Evolutionary conservation across 805 yeast species (phyloP), one percentile per base, ranked within the genome.

Genomic region (Yamadazyma philogaea): DNA sequence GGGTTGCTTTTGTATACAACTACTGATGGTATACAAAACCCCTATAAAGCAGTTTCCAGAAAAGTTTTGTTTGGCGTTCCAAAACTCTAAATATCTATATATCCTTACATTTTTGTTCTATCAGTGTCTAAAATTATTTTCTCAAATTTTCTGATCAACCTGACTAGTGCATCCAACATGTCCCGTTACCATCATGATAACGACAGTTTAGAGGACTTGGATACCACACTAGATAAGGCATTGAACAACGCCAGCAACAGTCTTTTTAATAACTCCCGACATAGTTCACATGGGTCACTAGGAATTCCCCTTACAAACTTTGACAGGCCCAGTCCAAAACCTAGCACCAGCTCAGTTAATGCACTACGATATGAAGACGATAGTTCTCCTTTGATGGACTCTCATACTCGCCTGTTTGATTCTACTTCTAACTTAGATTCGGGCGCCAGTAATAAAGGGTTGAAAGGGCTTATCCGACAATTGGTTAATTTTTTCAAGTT

Each of bases 201-300:
- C 17, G 60, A 56, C 22, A 67, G 79, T 10, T 72, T 82, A 52
- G 88, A 83, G 51, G 75, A 77, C 49, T 77, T 84, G 55, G 88
- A 83, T 55, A 72, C 70, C 48, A 79, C 84, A 8, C 66, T 82
- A 44, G 85, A 81, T 52, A 78, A 78, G 37, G 91, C 88, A 1
- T 64, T 84, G 49, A 78, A 78, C 46, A 65, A 61, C 54, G 69
- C 68, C 50, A 53, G 79, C 63, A 59, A 70, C 68, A 50, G 70
- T 63, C 52, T 63, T 28, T 59, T 56, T 42, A 54, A 54, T 32
- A 59, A 51, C 20, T 58, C 60, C 46, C 53, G 59, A 42, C 51
- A 57, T 47, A 34, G 39, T 17, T 41, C 45, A 18, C 51, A 51
- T 54, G 55, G 67, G 43, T 60, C 60, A 33, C 26, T 39, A n/a